These are phyloP conservation scores for Mycosphaerella sp. DNA, from an alignment of 2,329 filamentous ascomycete species.

Conservation along the genomic window DNA sequence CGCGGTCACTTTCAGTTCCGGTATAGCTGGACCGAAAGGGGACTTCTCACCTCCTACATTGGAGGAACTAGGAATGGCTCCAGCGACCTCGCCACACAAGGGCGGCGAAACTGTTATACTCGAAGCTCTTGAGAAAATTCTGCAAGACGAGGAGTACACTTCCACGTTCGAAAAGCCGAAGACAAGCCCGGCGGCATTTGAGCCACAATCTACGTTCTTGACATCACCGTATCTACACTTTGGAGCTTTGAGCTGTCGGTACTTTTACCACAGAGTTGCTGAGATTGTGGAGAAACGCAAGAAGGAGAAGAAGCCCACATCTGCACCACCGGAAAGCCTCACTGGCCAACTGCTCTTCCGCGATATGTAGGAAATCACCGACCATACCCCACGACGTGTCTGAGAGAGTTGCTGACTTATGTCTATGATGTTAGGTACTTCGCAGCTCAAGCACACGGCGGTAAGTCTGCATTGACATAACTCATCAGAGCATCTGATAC, in stretches of 20 bases:
- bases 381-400: no score
- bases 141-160: slow-evolving; percentile 58
- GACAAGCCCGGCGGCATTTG: slow-evolving; percentile 66
- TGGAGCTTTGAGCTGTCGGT: slow-evolving; percentile 60
- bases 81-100: slow-evolving; percentile 59
- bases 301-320: slow-evolving; percentile 47
- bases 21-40: slow-evolving; percentile 58
- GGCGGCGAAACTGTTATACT: slow-evolving; percentile 66
- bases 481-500: no score
- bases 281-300: slow-evolving; percentile 55
- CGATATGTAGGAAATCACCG: slow-evolving; percentile 51
- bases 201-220: slow-evolving; percentile 65
- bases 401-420: no score
- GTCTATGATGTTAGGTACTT: slow-evolving; percentile 49
- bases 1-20: slow-evolving; percentile 52
- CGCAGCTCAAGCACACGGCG: slow-evolving; percentile 55
- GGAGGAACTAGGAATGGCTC: slow-evolving; percentile 61
- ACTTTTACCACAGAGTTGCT: slow-evolving; percentile 66
- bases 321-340: slow-evolving; percentile 58
- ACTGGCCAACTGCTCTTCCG: slow-evolving; percentile 69
- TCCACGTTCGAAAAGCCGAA: slow-evolving; percentile 71
- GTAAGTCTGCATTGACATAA: no score
- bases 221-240: slow-evolving; percentile 71
- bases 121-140: slow-evolving; percentile 51
- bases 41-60: slow-evolving; percentile 67